Evolutionary conservation across 2,329 filamentous ascomycete genomes (phyloP).

Genomic region (Verticillium longisporum): DNA sequence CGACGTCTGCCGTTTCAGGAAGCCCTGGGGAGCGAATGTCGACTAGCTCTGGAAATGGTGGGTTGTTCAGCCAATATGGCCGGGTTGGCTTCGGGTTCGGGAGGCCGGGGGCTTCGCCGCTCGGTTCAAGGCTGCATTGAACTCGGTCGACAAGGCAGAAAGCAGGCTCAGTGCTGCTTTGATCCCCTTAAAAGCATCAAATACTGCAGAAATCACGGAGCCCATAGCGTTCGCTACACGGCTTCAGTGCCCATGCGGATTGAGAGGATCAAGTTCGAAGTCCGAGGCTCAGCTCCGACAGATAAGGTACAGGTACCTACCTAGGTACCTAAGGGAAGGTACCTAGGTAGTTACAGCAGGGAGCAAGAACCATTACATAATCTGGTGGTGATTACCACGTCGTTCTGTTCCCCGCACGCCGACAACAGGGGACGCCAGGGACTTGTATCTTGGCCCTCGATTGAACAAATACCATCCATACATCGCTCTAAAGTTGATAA

Average conservation of each 20-base stretch:
- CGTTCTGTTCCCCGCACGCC: no score
- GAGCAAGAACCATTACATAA: no score
- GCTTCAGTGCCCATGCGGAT: not conserved
- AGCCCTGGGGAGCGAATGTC: conserved; percentile 10
- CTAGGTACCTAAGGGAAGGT: no score
- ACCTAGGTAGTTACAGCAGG: no score
- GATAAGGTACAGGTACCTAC: no score
- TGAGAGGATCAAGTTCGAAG: not conserved
- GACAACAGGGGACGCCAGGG: no score
- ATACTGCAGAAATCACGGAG: not conserved
- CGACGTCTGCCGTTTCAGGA: conserved; percentile 10
- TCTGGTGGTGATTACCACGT: no score
- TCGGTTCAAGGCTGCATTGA: not conserved
- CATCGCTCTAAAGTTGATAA: no score
- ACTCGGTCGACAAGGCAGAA: not conserved
- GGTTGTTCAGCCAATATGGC: conserved; percentile 10
- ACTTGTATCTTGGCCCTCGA: no score
- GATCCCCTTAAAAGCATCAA: not conserved
- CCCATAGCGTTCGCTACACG: not conserved
- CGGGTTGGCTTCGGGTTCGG: conserved; percentile 11
- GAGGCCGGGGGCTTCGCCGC: conserved; percentile 4
- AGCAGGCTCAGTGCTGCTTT: not conserved
- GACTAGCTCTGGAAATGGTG: conserved; percentile 3
- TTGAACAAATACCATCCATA: no score
- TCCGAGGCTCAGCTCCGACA: no score